Evolutionary conservation across 371 early-diverging fungal genomes (phyloP).

Genomic region (Mucor irregularis): DNA sequence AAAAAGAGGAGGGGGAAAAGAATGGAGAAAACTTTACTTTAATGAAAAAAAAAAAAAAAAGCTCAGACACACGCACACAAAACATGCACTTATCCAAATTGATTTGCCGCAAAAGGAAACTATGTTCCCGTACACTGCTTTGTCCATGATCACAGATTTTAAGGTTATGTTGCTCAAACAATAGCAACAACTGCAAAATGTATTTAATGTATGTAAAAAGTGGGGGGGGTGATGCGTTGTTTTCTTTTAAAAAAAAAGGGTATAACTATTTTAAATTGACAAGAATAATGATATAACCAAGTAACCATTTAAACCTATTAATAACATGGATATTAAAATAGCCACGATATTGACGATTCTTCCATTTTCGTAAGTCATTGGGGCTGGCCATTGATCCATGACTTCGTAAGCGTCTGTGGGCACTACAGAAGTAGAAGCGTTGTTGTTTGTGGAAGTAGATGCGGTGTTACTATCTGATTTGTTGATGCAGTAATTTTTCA

Average conservation of each 20-base stretch:
- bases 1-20: constrained; percentile 4
- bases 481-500: constrained; percentile 18
- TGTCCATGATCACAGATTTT: no score
- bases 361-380: constrained; percentile 34
- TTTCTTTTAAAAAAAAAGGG: not conserved
- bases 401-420: not conserved
- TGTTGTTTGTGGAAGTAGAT: not conserved
- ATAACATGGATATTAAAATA: constrained; percentile 42
- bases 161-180: no score
- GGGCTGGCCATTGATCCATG: constrained; percentile 21
- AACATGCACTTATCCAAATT: no score
- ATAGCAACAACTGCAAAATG: no score
- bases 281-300: constrained; percentile 46
- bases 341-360: constrained; percentile 45
- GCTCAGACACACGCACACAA: no score
- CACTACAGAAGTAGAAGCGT: not conserved
- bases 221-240: not conserved
- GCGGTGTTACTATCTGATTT: not conserved
- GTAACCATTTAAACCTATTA: constrained; percentile 61
- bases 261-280: constrained; percentile 3
- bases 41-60: not conserved
- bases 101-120: no score
- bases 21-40: not conserved
- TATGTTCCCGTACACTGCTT: no score
- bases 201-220: no score